phyloP scores from a whole-genome alignment of 2,329 filamentous ascomycete species.

The Colletotrichum scovillei region DNA sequence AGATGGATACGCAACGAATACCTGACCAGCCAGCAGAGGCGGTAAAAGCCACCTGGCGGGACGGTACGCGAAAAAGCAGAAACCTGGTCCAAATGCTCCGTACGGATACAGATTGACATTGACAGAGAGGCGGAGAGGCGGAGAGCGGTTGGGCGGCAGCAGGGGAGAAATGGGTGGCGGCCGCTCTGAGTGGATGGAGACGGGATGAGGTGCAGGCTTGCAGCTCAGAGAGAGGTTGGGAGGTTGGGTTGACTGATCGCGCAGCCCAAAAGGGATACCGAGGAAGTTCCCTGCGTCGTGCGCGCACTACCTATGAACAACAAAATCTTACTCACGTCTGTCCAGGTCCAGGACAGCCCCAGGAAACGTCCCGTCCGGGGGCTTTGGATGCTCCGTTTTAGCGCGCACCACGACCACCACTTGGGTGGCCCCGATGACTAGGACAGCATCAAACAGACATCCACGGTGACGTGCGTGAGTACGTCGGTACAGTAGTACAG shows the following conservation, averaged over 20 bases:
- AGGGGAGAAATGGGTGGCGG: conserved; percentile 31
- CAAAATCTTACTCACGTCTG: background rate
- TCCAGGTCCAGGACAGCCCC: background rate
- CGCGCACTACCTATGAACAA: conserved; percentile 9
- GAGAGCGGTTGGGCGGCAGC: conserved; percentile 31
- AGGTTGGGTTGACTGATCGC: conserved; percentile 26
- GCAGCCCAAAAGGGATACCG: conserved; percentile 30
- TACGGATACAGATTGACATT: background rate
- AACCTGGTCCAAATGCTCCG: background rate
- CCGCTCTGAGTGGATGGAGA: conserved; percentile 31
- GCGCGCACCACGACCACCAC: background rate
- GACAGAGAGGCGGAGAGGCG: conserved; percentile 23
- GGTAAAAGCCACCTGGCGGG: conserved; percentile 2
- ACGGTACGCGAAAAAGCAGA: background rate
- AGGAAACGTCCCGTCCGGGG: background rate
- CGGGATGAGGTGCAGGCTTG: conserved; percentile 28
- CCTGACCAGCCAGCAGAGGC: background rate
- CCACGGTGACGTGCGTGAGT: background rate
- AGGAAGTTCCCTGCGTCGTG: conserved; percentile 15
- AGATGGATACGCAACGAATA: background rate
- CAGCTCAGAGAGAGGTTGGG: conserved; percentile 8
- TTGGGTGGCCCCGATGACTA: background rate
- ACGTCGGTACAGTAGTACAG: background rate
- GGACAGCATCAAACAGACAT: background rate
- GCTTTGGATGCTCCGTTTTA: background rate